Evolutionary conservation across 129 eudicot species (phyloP).

Genomic region (Silybum marianum): DNA sequence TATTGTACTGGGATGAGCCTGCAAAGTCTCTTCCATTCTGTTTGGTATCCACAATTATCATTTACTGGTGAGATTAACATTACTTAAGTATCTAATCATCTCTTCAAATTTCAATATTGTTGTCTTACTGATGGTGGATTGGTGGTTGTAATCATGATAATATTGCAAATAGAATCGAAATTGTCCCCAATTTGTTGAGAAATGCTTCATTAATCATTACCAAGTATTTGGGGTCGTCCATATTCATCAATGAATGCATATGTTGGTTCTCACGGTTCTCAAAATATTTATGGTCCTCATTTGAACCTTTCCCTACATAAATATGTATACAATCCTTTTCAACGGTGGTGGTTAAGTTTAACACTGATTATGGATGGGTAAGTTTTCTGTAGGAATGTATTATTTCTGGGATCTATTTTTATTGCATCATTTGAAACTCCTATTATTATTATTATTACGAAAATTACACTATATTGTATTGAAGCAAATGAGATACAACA

Average conservation of each 20-base stretch:
- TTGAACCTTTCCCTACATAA: neutral
- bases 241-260: too few relatives aligned
- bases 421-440: neutral
- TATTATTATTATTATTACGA: neutral
- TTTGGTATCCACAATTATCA: slow-evolving; percentile 50
- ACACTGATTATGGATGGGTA: neutral
- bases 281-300: neutral
- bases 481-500: neutral
- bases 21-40: slow-evolving; percentile 68
- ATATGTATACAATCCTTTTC: neutral
- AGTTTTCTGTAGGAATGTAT: neutral
- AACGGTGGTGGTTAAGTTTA: neutral
- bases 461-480: neutral
- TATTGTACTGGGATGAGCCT: slow-evolving; percentile 76
- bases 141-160: neutral
- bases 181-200: neutral
- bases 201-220: neutral
- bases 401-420: slow-evolving; percentile 1
- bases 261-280: neutral
- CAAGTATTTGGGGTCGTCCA: neutral
- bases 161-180: neutral
- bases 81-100: slow-evolving; percentile 15
- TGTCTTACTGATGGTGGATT: slow-evolving; percentile 1
- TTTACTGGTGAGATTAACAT: slow-evolving; percentile 61
- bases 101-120: neutral